These are phyloP conservation scores for Hemisphaericaspora nanyangensis DNA, from an alignment of 805 yeast genomes.

Conservation along the genomic window DNA sequence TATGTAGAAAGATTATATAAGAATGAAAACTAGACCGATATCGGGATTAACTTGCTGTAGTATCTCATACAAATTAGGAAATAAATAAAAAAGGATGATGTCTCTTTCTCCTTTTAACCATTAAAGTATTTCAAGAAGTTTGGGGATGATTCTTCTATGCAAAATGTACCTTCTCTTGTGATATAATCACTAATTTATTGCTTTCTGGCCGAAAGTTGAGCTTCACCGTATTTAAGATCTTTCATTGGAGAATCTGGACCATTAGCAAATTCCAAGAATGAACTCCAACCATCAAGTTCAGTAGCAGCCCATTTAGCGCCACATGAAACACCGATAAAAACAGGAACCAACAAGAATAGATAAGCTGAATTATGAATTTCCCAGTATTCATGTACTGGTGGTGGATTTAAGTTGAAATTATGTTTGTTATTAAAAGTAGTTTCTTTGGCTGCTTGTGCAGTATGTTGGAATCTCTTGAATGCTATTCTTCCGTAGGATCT, in stretches of 20 bases:
- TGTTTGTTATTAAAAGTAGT: constrained; percentile 40
- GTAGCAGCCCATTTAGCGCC: constrained; percentile 28
- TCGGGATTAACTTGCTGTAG: no score
- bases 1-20: no score
- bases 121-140: no score
- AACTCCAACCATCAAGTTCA: constrained; percentile 23
- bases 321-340: constrained; percentile 33
- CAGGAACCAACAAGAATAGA: constrained; percentile 35
- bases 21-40: no score
- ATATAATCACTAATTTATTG: neutral
- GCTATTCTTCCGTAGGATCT: constrained; percentile 12
- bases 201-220: constrained; percentile 24
- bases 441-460: constrained; percentile 15
- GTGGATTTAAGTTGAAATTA: constrained; percentile 41
- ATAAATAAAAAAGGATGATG: constrained; percentile 2
- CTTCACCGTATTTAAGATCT: constrained; percentile 33
- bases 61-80: no score
- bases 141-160: no score
- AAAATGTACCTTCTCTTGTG: no score
- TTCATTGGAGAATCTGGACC: constrained; percentile 37
- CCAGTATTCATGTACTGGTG: constrained; percentile 46
- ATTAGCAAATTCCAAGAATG: constrained; percentile 31
- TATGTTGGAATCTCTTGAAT: constrained; percentile 26
- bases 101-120: no score
- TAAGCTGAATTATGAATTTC: constrained; percentile 33